These are phyloP conservation scores for Neurospora sp. DNA, from an alignment of 495 filamentous ascomycete species.

Conservation along the genomic window DNA sequence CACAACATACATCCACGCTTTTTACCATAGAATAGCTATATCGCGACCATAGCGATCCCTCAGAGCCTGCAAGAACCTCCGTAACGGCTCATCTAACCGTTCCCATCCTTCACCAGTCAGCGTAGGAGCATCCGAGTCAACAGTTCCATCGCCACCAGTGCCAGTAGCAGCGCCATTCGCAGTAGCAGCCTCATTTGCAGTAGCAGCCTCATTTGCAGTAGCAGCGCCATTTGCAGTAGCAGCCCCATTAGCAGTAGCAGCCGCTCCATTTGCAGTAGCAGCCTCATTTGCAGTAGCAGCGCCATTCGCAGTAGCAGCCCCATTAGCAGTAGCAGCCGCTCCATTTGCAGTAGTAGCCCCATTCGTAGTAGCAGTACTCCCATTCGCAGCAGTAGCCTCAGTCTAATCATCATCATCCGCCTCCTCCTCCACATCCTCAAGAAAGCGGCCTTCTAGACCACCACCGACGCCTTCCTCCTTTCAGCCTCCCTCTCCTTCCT, in stretches of 20 bases:
- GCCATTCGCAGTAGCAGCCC: no score
- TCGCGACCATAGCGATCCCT: background rate
- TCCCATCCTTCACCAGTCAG: background rate
- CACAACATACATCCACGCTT: background rate
- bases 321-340: background rate
- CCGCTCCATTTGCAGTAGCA: background rate
- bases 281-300: no score
- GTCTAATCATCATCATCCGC: background rate
- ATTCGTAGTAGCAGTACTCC: background rate
- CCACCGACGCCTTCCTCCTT: background rate
- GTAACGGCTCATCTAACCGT: background rate
- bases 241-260: background rate
- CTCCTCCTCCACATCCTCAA: background rate
- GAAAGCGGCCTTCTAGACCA: background rate
- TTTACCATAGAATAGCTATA: background rate
- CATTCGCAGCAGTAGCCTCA: background rate
- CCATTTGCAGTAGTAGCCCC: background rate
- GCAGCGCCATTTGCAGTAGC: no score
- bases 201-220: no score
- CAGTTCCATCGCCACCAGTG: background rate
- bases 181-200: background rate
- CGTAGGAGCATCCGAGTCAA: background rate
- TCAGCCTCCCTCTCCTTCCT: slow-evolving; percentile 9
- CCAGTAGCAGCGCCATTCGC: background rate
- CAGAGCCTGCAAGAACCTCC: background rate